Base-by-base conservation (phyloP, 164 flowering plant genomes). In the Taxillus chinensis region DNA sequence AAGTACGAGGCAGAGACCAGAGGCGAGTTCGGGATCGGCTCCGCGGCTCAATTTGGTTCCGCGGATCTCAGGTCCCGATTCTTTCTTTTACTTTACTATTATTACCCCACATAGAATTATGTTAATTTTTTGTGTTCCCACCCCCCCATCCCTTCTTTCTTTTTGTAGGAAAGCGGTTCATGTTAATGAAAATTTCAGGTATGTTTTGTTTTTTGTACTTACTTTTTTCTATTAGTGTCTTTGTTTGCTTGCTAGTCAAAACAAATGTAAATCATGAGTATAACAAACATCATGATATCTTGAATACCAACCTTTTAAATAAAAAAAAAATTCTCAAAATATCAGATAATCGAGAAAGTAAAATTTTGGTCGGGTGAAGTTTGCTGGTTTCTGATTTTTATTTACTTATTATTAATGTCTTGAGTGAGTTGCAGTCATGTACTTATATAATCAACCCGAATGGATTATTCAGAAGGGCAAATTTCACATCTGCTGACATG, bases 401-500 rank as follows among this genome's bases (percentile, higher is more conserved):
- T 48, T 4, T 43, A 9, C 2, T 5, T 43, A 9, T 43, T 43
- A 5, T 0, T 48, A 43, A 43, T 43, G 14, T n/a, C 10, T 14
- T 4, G 8, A 14, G 27, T 51, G 54, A 51, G 54, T 27, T 7
- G 4, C 4, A 41, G 7, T 16, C n/a, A n/a, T 12, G 38, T 63
- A 61, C 42, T 60, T 17, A 56, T 62, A 7, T 62, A 7, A 52
- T 61, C 40, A 52, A 64, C 58, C 27, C 45, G n/a, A 66, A 64
- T 71, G 69, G 53, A 40, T 67, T 59, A 67, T 68, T 61, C 85
- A 90, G 99, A 75, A 72, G 97, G 70, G 99, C 97, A 41, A 93
- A 93, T 73, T 93, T 93, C 83, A 93, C 99, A 41, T 63, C 97
- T 62, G 96, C 96, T 10, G 97, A 93, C 72, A 90, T 89, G 97